A percentile compares a stretch with the other conserved stretches of the same genome.
These are phyloP conservation scores for Pisolithus thermaeus DNA, from an alignment of 1,284 basidiomycete species.

Conservation along the genomic window DNA sequence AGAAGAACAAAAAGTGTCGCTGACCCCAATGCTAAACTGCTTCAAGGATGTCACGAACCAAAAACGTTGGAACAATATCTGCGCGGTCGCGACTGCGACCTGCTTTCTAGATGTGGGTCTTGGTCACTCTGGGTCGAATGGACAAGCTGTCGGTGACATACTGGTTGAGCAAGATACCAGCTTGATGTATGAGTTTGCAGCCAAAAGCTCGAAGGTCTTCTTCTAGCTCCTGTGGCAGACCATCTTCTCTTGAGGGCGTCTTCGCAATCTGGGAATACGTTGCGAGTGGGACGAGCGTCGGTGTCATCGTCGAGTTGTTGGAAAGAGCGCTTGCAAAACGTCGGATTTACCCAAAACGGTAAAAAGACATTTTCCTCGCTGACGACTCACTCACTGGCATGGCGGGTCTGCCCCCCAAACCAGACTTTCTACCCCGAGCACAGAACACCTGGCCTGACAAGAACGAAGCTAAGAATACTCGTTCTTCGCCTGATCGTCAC, in stretches of 20 bases:
- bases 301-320: conserved; percentile 34
- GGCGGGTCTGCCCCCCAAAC: conserved; percentile 30
- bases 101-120: conserved; percentile 66
- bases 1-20: conserved; percentile 22
- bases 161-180: conserved; percentile 86
- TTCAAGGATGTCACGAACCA: conserved; percentile 95
- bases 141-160: conserved; percentile 33
- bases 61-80: conserved; percentile 95
- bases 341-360: background rate
- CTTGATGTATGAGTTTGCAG: conserved; percentile 92
- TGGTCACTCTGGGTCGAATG: background rate
- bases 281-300: conserved; percentile 78
- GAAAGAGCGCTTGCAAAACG: background rate
- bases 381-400: conserved; percentile 18
- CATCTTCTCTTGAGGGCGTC: conserved; percentile 81
- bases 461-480: conserved; percentile 22
- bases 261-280: conserved; percentile 70
- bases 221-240: conserved; percentile 75
- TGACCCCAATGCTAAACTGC: conserved; percentile 85
- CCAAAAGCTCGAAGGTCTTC: conserved; percentile 83
- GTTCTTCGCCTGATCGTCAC: conserved; percentile 23
- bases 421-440: conserved; percentile 22
- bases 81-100: conserved; percentile 92
- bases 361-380: conserved; percentile 10
- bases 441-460: conserved; percentile 14